A percentile compares a stretch with the other conserved stretches of the same genome.
phyloP scores from a whole-genome alignment of 2,329 filamentous ascomycete genomes.

The Mycocentrospora acerina region DNA sequence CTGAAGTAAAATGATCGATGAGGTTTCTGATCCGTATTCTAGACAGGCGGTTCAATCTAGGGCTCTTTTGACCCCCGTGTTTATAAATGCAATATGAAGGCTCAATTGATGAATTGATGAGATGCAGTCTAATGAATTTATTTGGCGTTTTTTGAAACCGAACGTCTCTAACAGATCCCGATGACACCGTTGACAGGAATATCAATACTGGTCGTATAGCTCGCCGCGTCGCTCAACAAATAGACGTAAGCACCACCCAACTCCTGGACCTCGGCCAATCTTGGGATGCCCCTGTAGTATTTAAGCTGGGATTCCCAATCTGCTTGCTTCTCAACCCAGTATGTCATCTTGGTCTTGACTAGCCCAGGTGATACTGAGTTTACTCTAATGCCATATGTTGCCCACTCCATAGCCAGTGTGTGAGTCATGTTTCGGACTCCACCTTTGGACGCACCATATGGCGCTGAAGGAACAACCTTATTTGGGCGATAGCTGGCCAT shows the following conservation, averaged over 20 bases:
- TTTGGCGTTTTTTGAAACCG: too few relatives aligned
- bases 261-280: constrained; percentile 56
- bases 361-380: constrained; percentile 42
- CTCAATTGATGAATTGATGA: too few relatives aligned
- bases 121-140: not conserved
- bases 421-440: constrained; percentile 49
- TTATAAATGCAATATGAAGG: too few relatives aligned
- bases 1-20: too few relatives aligned
- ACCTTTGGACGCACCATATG: constrained; percentile 50
- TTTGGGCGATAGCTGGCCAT: constrained; percentile 53
- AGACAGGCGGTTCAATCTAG: too few relatives aligned
- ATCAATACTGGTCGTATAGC: constrained; percentile 54
- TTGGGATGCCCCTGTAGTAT: constrained; percentile 60
- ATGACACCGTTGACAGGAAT: constrained; percentile 48
- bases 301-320: constrained; percentile 61
- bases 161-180: constrained; percentile 25
- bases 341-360: constrained; percentile 44
- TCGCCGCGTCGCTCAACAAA: constrained; percentile 55
- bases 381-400: constrained; percentile 41
- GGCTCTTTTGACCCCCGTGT: too few relatives aligned
- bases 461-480: constrained; percentile 43
- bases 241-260: constrained; percentile 61
- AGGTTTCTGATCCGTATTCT: too few relatives aligned
- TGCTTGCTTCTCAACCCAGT: constrained; percentile 52
- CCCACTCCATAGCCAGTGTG: constrained; percentile 45